Base-by-base conservation (phyloP, 2,329 filamentous ascomycete species). In the Elsinoe australis region DNA sequence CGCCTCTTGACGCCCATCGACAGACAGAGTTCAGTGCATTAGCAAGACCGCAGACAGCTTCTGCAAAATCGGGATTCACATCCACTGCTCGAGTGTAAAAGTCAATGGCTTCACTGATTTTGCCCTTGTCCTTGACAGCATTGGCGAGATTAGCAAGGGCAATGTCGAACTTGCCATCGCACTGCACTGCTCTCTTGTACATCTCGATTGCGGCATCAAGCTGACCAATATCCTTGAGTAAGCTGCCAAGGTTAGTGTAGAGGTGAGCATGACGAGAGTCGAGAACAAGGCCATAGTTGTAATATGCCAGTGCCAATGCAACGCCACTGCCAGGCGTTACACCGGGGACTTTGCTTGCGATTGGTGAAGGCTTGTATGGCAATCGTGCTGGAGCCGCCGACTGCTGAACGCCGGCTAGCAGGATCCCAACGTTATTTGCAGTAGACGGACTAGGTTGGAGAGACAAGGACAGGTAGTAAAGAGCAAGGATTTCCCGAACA, bases 21-120 rank as follows among this genome's bases (percentile, higher is more conserved):
- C 92, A 98, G 4, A 98, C 89, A 5, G 92, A 96, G 62, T 95
- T 96, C 45, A 98, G 71, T 1, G 92, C 90, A 51, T 94, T 96
- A 1, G 88, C 89, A 46, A 98, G 75, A 5, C 92, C 92, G 64
- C 92, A 98, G 0, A 98, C 90, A 5, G 92, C 92, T 67, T 98
- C 92, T 1, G 92, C 87, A 67, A 98, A 98, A 26, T 94, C 85
- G 0, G 92, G 90, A 57, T 92, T 98, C n/a, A 89, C 81, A 26
- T 77, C 75, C 7, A 98, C 90, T 31, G 92, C 92, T 54, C 89
- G 80, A 59, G 80, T 86, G 69, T 98, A 98, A 64, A 94, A 96
- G 19, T 72, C 70, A 51, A 98, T 96, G 1, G 92, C 92, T 62
- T 98, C 92, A 49, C 81, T 85, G 55, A 96, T 87, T 34, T 86